phyloP scores from a whole-genome alignment of 257 asterid genomes.

The Solanum appendiculatum region DNA sequence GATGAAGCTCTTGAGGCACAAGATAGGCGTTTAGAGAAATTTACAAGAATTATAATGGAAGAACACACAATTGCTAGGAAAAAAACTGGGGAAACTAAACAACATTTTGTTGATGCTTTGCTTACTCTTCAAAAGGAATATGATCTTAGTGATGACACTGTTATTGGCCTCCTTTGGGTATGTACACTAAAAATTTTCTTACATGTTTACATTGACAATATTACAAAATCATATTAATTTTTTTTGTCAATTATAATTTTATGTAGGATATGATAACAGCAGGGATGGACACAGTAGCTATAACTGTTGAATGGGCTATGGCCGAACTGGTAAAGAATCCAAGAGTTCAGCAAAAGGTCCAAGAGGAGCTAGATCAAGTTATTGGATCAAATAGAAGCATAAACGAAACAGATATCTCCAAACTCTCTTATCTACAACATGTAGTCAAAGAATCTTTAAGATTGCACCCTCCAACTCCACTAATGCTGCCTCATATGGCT shows the following conservation, averaged over 20 bases:
- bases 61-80: slow-evolving; percentile 59
- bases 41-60: slow-evolving; percentile 68
- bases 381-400: slow-evolving; percentile 39
- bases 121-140: slow-evolving; percentile 64
- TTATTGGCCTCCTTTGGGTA: slow-evolving; percentile 77
- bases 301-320: slow-evolving; percentile 72
- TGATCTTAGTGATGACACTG: slow-evolving; percentile 56
- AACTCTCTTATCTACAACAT: slow-evolving; percentile 56
- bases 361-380: slow-evolving; percentile 63
- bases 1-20: slow-evolving; percentile 36
- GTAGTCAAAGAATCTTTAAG: slow-evolving; percentile 60
- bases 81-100: slow-evolving; percentile 54
- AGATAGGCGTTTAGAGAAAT: slow-evolving; percentile 27
- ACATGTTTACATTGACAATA: neutral
- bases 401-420: slow-evolving; percentile 59
- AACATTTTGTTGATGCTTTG: slow-evolving; percentile 72
- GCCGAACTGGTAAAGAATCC: slow-evolving; percentile 77
- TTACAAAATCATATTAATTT: neutral
- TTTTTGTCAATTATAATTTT: neutral
- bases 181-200: too few species aligned
- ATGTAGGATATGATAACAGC: slow-evolving; percentile 84
- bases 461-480: slow-evolving; percentile 75
- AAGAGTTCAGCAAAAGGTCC: slow-evolving; percentile 67
- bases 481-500: slow-evolving; percentile 63
- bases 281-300: slow-evolving; percentile 80